A percentile compares a stretch with the other conserved stretches of the same genome.
These are phyloP conservation scores for Fusarium pseudograminearum DNA, from an alignment of 2,329 filamentous ascomycete species.

Conservation along the genomic window DNA sequence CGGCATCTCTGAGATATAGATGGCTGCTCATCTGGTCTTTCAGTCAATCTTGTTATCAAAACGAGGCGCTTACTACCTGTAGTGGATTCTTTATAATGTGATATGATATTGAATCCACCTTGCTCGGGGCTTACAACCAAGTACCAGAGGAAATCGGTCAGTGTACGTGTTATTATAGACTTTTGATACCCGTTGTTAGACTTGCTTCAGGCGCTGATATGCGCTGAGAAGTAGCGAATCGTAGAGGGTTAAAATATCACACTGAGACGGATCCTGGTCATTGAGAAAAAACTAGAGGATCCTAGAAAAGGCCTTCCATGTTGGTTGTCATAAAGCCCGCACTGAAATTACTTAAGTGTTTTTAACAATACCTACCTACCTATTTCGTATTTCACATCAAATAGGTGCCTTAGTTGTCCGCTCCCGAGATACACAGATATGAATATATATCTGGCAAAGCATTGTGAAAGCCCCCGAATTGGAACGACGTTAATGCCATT, in stretches of 20 bases:
- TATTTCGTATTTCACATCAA: not conserved
- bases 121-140: not conserved
- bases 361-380: not conserved
- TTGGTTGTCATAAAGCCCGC: not conserved
- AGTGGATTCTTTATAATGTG: not conserved
- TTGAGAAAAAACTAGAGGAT: not conserved
- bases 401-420: not conserved
- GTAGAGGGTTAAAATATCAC: not conserved
- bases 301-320: not conserved
- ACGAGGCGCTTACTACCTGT: not conserved
- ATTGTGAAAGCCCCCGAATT: not conserved
- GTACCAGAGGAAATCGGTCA: constrained; percentile 8
- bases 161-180: constrained; percentile 23
- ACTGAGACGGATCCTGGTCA: not conserved
- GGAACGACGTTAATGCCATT: not conserved
- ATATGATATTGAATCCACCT: constrained; percentile 17
- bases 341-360: not conserved
- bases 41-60: constrained; percentile 3
- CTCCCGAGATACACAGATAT: not conserved
- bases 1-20: not conserved
- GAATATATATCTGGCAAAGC: not conserved
- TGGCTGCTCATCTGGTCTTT: not conserved
- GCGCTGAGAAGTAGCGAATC: constrained; percentile 8
- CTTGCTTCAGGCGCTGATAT: constrained; percentile 3
- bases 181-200: constrained; percentile 1